These are phyloP conservation scores for Lagenidium giganteum DNA, from an alignment of 352 stramenopile species.

Conservation along the genomic window DNA sequence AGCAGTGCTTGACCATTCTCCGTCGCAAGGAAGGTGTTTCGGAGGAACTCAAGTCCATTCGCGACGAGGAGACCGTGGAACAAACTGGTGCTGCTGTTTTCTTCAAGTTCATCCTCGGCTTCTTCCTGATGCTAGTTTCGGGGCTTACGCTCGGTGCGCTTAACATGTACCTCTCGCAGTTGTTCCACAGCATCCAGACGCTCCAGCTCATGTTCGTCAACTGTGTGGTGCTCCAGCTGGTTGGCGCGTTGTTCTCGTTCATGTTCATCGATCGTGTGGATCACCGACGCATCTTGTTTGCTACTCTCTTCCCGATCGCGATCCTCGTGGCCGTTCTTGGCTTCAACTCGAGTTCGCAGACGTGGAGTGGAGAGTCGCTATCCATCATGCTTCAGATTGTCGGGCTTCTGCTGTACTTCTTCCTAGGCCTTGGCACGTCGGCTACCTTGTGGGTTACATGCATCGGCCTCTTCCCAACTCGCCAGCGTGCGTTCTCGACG, in stretches of 20 bases:
- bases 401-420: conserved; percentile 64
- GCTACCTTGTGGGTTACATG: conserved; percentile 61
- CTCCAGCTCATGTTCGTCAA: conserved; percentile 69
- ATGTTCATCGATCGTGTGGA: conserved; percentile 74
- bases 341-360: conserved; percentile 31
- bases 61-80: conserved; percentile 63
- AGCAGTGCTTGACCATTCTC: conserved; percentile 51
- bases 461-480: conserved; percentile 55
- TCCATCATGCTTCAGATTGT: conserved; percentile 59
- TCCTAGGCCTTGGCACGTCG: conserved; percentile 55
- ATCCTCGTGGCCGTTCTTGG: conserved; percentile 38
- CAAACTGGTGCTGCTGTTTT: too few species aligned
- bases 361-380: conserved; percentile 33
- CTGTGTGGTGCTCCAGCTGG: conserved; percentile 47
- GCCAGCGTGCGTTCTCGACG: conserved; percentile 41
- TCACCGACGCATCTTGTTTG: conserved; percentile 56
- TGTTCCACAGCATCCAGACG: conserved; percentile 45
- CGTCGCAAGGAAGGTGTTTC: conserved; percentile 60
- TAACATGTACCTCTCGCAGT: conserved; percentile 62
- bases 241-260: conserved; percentile 66
- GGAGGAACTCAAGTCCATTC: conserved; percentile 61
- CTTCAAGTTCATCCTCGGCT: conserved; percentile 55
- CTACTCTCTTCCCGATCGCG: conserved; percentile 45
- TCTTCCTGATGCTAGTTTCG: conserved; percentile 63
- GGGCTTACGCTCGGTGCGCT: conserved; percentile 44